phyloP scores from a whole-genome alignment of 2,329 filamentous ascomycete species.

The Pestalotiopsis fici region DNA sequence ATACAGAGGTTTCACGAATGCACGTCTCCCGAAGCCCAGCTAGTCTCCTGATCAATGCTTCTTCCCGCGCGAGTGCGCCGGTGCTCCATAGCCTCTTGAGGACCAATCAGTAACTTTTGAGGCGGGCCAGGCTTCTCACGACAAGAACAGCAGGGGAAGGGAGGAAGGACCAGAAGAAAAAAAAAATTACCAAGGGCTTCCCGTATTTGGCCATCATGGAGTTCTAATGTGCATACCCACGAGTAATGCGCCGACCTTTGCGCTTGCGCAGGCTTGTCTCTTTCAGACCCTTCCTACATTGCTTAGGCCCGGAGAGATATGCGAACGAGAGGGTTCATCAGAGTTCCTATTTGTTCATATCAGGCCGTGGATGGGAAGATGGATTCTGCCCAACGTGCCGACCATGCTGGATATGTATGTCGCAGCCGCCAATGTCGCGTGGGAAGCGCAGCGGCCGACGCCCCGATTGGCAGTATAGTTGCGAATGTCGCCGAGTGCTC shows the following conservation, averaged over 20 bases:
- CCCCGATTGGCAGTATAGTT: conserved; percentile 2
- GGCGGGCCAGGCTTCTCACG: conserved; percentile 4
- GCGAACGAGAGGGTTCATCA: neutral
- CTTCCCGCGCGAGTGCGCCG: neutral
- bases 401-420: conserved; percentile 6
- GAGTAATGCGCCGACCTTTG: conserved; percentile 2
- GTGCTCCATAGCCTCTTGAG: neutral
- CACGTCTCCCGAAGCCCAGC: neutral
- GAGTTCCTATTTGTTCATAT: neutral
- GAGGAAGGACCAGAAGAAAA: neutral
- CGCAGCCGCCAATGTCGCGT: conserved; percentile 1
- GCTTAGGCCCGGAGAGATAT: neutral
- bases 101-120: conserved; percentile 4
- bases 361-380: neutral
- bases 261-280: neutral
- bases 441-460: neutral
- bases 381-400: conserved; percentile 5
- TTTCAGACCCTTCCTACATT: conserved; percentile 1
- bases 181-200: neutral
- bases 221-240: neutral
- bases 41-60: conserved; percentile 2
- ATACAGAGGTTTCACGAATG: neutral
- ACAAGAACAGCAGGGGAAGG: neutral
- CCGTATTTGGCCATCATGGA: neutral
- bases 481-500: neutral